phyloP scores from a whole-genome alignment of 139 green algal genomes.

The Picochlorum sp. region DNA sequence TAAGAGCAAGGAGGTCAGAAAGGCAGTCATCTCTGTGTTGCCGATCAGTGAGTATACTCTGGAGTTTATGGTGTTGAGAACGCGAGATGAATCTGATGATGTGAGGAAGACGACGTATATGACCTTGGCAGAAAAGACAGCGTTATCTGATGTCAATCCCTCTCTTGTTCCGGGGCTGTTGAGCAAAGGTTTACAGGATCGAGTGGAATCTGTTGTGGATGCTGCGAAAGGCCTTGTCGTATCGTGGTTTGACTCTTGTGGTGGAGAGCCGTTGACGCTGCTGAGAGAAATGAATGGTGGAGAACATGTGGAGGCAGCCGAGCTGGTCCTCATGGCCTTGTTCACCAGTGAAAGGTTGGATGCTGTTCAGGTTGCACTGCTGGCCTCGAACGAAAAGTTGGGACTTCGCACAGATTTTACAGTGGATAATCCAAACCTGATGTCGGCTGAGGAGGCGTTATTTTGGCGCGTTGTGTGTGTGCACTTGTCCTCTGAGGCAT shows the following conservation, averaged over 20 bases:
- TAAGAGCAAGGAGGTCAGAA: slow-evolving; percentile 58
- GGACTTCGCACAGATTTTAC: slow-evolving; percentile 28
- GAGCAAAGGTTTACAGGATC: slow-evolving; percentile 40
- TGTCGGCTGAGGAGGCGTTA: slow-evolving; percentile 30
- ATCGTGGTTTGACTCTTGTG: slow-evolving; percentile 35
- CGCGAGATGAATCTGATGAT: slow-evolving; percentile 46
- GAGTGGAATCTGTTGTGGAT: slow-evolving; percentile 14
- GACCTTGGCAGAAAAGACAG: slow-evolving; percentile 31
- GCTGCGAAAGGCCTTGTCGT: slow-evolving; percentile 27
- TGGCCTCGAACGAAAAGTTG: slow-evolving; percentile 11
- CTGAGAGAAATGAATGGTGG: slow-evolving; percentile 33
- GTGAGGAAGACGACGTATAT: slow-evolving; percentile 46
- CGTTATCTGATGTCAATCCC: slow-evolving; percentile 20
- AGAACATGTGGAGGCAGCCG: slow-evolving; percentile 28
- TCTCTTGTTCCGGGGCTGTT: slow-evolving; percentile 29
- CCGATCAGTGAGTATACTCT: slow-evolving; percentile 27
- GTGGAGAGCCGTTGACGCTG: slow-evolving; percentile 30
- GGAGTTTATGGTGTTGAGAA: slow-evolving; percentile 35
- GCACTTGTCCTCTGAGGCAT: slow-evolving; percentile 18
- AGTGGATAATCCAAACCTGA: not conserved
- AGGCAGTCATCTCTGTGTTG: slow-evolving; percentile 43
- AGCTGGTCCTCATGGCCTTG: slow-evolving; percentile 31
- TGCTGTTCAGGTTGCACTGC: slow-evolving; percentile 18
- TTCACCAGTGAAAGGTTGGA: slow-evolving; percentile 19
- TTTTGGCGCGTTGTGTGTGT: slow-evolving; percentile 41